Percentiles rank a stretch among this genome's conserved stretches.
Conservation (phyloP, 2,329 filamentous ascomycete species). For the Annulohypoxylon truncatum region DNA sequence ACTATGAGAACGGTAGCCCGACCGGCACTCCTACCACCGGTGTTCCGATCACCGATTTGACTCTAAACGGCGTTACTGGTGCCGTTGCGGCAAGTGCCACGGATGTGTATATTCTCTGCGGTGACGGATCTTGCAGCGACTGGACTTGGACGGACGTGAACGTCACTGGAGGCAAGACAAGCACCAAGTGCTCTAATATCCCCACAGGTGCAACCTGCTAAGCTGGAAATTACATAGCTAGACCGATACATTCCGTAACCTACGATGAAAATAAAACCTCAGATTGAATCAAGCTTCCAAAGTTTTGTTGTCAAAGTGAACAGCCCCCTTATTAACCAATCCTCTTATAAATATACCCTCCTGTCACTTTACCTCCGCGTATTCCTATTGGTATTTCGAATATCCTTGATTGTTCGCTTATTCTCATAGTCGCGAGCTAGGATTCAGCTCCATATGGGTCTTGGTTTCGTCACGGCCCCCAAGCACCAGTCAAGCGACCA, state of each 20-base stretch:
- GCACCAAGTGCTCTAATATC: slow-evolving; percentile 71
- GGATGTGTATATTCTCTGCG: slow-evolving; percentile 55
- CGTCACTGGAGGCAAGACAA: slow-evolving; percentile 53
- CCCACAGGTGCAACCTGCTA: slow-evolving; percentile 44
- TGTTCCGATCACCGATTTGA: slow-evolving; percentile 59
- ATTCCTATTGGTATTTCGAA: neutral
- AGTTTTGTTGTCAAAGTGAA: neutral
- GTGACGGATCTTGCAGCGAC: slow-evolving; percentile 50
- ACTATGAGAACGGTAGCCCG: slow-evolving; percentile 60
- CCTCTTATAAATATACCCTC: neutral
- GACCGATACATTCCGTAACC: neutral
- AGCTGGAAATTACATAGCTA: neutral
- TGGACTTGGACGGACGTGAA: slow-evolving; percentile 53
- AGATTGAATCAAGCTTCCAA: neutral
- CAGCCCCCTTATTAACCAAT: neutral
- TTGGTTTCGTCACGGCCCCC: neutral
- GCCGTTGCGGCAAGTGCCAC: slow-evolving; percentile 47
- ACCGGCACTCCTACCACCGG: slow-evolving; percentile 58
- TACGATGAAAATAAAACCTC: neutral
- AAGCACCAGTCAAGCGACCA: neutral
- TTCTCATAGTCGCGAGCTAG: neutral
- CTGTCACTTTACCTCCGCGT: neutral
- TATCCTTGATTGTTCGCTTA: neutral
- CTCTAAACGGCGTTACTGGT: slow-evolving; percentile 56
- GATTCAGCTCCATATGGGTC: neutral